Evolutionary conservation across 345 rosid genomes (phyloP).

Genomic region (Salix exigua): DNA sequence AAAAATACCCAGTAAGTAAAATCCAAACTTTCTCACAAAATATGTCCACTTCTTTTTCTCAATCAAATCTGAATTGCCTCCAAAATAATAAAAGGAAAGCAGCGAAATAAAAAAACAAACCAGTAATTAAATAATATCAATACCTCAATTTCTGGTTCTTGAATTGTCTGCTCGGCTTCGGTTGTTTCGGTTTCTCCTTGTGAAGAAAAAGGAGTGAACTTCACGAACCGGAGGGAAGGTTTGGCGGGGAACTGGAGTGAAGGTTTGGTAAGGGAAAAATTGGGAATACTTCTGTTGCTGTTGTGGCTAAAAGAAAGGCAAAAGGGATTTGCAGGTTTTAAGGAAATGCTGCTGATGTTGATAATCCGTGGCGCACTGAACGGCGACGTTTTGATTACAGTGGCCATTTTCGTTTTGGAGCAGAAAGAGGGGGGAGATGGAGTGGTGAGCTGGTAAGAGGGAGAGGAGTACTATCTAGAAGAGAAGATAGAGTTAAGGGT

Average conservation of each 20-base stretch:
- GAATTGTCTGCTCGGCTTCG: conserved; percentile 41
- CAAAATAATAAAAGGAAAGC: not conserved
- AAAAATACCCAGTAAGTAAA: no score
- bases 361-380: conserved; percentile 30
- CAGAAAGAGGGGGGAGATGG: not conserved
- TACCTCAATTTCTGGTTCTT: conserved; percentile 66
- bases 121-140: not conserved
- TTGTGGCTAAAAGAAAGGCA: conserved; percentile 43
- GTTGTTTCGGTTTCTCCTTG: conserved; percentile 59
- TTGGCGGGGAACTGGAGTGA: conserved; percentile 31
- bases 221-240: conserved; percentile 39
- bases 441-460: not conserved
- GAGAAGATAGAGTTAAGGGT: not conserved
- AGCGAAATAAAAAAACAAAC: not conserved
- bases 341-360: conserved; percentile 9
- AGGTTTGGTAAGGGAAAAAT: conserved; percentile 1
- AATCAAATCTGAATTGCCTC: not conserved
- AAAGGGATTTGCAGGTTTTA: conserved; percentile 27
- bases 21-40: no score
- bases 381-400: conserved; percentile 57
- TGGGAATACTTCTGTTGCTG: conserved; percentile 1
- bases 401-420: conserved; percentile 68
- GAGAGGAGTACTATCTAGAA: conserved; percentile 11
- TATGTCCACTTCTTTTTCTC: no score
- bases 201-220: conserved; percentile 50